phyloP scores from a whole-genome alignment of 1,139 yeast species.

The Yamadazyma triangularis region DNA sequence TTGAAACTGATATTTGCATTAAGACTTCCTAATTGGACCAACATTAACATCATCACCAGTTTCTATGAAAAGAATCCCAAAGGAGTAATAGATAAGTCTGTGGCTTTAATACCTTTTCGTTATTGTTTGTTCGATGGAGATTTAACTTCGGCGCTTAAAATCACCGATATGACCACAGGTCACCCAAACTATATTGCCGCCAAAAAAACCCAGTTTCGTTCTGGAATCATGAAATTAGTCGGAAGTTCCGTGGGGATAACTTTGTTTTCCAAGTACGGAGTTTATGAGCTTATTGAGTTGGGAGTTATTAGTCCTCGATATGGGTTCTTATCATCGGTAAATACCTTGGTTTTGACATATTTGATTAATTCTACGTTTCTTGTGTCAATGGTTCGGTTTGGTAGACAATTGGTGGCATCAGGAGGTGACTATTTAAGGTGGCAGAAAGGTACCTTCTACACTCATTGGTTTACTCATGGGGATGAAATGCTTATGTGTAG shows the following conservation, averaged over 20 bases:
- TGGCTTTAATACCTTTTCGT: conserved; percentile 62
- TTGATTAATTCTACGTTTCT: conserved; percentile 58
- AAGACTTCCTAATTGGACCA: conserved; percentile 28
- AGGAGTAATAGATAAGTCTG: conserved; percentile 24
- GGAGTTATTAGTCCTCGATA: conserved; percentile 31
- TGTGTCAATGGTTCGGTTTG: conserved; percentile 55
- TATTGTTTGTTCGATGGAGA: conserved; percentile 56
- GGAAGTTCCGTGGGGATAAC: conserved; percentile 34
- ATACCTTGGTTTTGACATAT: conserved; percentile 62
- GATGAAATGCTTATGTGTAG: conserved; percentile 69
- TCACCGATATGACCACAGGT: conserved; percentile 62
- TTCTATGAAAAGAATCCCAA: conserved; percentile 35
- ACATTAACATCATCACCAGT: conserved; percentile 25
- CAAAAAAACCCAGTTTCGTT: conserved; percentile 25
- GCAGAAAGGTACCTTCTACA: conserved; percentile 63
- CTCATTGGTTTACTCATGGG: conserved; percentile 61
- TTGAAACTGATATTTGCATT: conserved; percentile 28
- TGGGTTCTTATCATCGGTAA: conserved; percentile 48
- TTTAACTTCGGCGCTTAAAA: conserved; percentile 49
- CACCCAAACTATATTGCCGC: conserved; percentile 42
- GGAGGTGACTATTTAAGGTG: conserved; percentile 60
- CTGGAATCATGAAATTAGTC: conserved; percentile 26
- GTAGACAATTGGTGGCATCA: conserved; percentile 39
- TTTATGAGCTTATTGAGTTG: conserved; percentile 29
- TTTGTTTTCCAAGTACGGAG: conserved; percentile 34